Percentiles rank a stretch among this genome's conserved stretches.
Conservation (phyloP, 495 filamentous ascomycete species). For the Aeminium ludgeri region DNA sequence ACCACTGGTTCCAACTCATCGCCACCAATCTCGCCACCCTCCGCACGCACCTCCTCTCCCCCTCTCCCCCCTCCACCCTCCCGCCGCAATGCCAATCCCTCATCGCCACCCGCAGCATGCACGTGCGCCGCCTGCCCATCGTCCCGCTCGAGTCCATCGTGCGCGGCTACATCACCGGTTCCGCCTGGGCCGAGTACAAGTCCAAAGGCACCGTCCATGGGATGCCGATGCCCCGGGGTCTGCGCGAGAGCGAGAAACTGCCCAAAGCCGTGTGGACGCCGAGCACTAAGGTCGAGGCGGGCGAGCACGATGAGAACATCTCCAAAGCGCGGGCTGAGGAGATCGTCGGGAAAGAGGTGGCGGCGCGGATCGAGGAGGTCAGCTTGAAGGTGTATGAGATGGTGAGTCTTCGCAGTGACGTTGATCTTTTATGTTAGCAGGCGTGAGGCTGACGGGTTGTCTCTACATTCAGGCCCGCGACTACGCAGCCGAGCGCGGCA, state of each 20-base stretch:
- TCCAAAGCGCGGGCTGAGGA: slow-evolving; percentile 38
- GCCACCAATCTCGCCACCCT: slow-evolving; percentile 45
- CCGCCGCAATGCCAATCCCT: slow-evolving; percentile 32
- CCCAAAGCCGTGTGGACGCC: slow-evolving; percentile 66
- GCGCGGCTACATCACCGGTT: slow-evolving; percentile 85
- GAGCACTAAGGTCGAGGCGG: slow-evolving; percentile 73
- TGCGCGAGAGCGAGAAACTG: slow-evolving; percentile 57
- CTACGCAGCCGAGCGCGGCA: slow-evolving; percentile 61
- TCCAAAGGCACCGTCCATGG: slow-evolving; percentile 66
- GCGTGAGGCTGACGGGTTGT: neutral
- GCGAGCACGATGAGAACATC: slow-evolving; percentile 85
- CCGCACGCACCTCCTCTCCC: slow-evolving; percentile 59
- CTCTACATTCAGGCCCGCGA: slow-evolving; percentile 36
- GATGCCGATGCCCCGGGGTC: slow-evolving; percentile 45
- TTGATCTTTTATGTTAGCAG: too few relatives aligned
- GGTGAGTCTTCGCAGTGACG: slow-evolving; percentile 4
- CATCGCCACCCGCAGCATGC: slow-evolving; percentile 53
- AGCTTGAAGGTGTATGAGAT: slow-evolving; percentile 56
- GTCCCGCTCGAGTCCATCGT: slow-evolving; percentile 88
- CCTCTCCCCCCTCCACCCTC: slow-evolving; percentile 43
- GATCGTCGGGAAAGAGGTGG: slow-evolving; percentile 52
- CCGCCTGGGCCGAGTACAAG: slow-evolving; percentile 72
- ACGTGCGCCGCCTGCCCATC: slow-evolving; percentile 58
- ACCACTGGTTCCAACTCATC: slow-evolving; percentile 73
- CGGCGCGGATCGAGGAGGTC: slow-evolving; percentile 55